A percentile compares a stretch with the other conserved stretches of the same genome.
phyloP scores from a whole-genome alignment of 371 early-diverging fungal genomes.

The Lichtheimia corymbifera region DNA sequence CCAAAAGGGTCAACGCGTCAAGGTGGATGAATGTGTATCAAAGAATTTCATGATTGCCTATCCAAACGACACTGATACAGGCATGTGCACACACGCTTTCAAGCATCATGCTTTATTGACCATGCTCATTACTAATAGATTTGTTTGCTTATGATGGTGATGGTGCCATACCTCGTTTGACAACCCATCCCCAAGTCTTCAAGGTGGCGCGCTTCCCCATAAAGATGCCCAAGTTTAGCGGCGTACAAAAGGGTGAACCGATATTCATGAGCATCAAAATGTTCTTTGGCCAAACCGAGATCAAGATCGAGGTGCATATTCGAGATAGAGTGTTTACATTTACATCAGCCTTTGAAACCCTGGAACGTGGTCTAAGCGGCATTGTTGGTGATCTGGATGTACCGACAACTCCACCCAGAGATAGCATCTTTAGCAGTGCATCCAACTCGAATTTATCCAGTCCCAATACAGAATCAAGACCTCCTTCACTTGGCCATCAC shows the following conservation, averaged over 20 bases:
- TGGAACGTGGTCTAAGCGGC: constrained; percentile 37
- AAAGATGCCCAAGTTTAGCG: constrained; percentile 51
- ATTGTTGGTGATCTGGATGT: constrained; percentile 28
- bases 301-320: constrained; percentile 52
- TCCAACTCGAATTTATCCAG: constrained; percentile 17
- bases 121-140: constrained; percentile 17
- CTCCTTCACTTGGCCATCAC: constrained; percentile 12
- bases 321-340: constrained; percentile 51
- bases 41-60: constrained; percentile 65
- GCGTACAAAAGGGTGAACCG: constrained; percentile 44
- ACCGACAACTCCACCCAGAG: constrained; percentile 8
- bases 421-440: constrained; percentile 18
- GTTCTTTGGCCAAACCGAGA: constrained; percentile 57
- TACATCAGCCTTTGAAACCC: constrained; percentile 51
- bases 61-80: constrained; percentile 57
- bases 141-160: constrained; percentile 54
- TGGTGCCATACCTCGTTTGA: constrained; percentile 41
- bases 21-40: constrained; percentile 59
- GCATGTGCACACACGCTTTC: constrained; percentile 14
- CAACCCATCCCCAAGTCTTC: constrained; percentile 46
- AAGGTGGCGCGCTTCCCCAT: constrained; percentile 54
- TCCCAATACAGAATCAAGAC: constrained; percentile 15
- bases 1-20: constrained; percentile 59
- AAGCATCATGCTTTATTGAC: not conserved
- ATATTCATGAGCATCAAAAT: constrained; percentile 56